Percentiles rank a stretch among this genome's conserved stretches.
phyloP scores from a whole-genome alignment of 805 yeast species.

The Schizosaccharomyces cryophilus region DNA sequence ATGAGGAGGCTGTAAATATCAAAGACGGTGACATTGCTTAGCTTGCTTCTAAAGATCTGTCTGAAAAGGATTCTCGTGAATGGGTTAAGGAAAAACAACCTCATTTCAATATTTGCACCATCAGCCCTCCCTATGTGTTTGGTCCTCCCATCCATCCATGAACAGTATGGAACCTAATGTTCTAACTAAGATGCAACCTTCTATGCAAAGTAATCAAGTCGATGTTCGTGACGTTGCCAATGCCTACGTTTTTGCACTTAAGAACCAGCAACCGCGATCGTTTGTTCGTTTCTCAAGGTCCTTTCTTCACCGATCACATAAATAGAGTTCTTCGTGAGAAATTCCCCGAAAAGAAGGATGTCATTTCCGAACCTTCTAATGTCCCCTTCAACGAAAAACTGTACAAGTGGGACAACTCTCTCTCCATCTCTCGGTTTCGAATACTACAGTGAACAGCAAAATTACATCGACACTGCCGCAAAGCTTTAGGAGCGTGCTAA shows the following conservation, averaged over 20 bases:
- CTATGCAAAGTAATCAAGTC: constrained; percentile 13
- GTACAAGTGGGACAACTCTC: constrained; percentile 6
- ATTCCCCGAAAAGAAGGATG: constrained; percentile 8
- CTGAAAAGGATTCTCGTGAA: constrained; percentile 36
- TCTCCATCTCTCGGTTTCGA: constrained; percentile 10
- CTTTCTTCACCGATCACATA: constrained; percentile 4
- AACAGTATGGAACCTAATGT: constrained; percentile 9
- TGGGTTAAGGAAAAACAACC: constrained; percentile 16
- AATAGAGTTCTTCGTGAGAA: constrained; percentile 5
- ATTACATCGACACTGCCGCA: constrained; percentile 6
- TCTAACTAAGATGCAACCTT: constrained; percentile 1
- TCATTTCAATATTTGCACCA: constrained; percentile 8
- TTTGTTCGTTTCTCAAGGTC: constrained; percentile 11
- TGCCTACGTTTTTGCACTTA: constrained; percentile 29
- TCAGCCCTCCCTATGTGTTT: constrained; percentile 10
- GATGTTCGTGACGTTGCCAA: constrained; percentile 42
- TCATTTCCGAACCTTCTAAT: constrained; percentile 5
- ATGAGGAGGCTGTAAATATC: constrained; percentile 10
- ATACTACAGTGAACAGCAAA: constrained; percentile 9
- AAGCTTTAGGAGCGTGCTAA: background rate
- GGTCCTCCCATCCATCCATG: constrained; percentile 10
- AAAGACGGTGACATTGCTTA: constrained; percentile 5
- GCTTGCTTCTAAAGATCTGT: constrained; percentile 25
- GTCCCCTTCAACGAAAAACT: background rate
- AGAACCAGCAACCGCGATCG: constrained; percentile 11